Base-by-base conservation (phyloP, 2,329 filamentous ascomycete genomes). In the Monosporascus sp. region DNA sequence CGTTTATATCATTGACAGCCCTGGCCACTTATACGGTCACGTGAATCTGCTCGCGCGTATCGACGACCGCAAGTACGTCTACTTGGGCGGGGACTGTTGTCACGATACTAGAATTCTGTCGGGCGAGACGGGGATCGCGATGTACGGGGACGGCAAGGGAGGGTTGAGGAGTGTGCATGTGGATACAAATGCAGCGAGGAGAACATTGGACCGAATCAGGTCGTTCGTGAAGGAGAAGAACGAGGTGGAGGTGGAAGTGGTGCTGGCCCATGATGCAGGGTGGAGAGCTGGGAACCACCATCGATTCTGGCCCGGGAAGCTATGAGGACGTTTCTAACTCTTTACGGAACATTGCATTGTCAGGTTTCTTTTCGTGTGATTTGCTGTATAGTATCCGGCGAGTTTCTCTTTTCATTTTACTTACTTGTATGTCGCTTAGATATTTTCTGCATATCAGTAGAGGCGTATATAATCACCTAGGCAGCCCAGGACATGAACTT, bases 71-170 rank as follows among this genome's bases (percentile, higher is more conserved):
- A 70, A 69, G 39, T 80, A 75, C 68, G 66, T 79, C 1, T 77
- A 75, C 58, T 70, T 83, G 0, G 75, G 72, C 7, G 79, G 78
- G 0, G 79, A 83, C 59, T 74, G 74, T 34, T 82, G 75, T 54
- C 80, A 83, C 57, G 77, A 82, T 60, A 65, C 65, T 1, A 62
- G 79, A 39, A 70, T 82, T 2, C 61, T 82, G 61, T 73, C 65
- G 1, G 77, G 77, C 0, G 77, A 81, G 60, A 78, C 72, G 56
- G 74, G 68, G 0, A 77, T 83, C 49, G 80, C 77, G 2, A 62
- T 73, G 50, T 82, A 77, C 64, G 68, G 74, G 47, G 74, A 78
- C 56, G 70, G 69, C 2, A 65, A 64, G 22, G 77, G 77, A 1
- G 68, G 70, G 3, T 45, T 65, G 51, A 65, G 76, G 47, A 79